Base-by-base conservation (phyloP, 352 stramenopile species). In the Pilasporangium apinafurcum region DNA sequence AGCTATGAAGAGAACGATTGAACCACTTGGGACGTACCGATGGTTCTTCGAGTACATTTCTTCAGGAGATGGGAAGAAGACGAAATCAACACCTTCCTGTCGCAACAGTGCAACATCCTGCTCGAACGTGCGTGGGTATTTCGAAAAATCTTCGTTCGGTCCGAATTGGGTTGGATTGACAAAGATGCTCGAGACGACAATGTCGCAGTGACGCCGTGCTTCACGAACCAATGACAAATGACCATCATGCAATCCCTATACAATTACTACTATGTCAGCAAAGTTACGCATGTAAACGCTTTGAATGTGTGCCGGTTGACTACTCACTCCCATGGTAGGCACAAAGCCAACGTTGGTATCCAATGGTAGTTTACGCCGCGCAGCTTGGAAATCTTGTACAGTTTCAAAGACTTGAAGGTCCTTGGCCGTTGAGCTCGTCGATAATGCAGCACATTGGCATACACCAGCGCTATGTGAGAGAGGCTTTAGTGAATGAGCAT, bases 161-260 rank as follows among this genome's bases (percentile, higher is more conserved):
- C 86, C 95, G 73, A 99, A 99, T 66, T 99, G 96, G 26, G 93
- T 95, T 29, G 96, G 96, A 65, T 99, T 99, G 12, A 99, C 97
- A 64, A 99, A 99, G 30, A 99, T 91, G 29, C 89, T 98, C 17
- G 81, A 86, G 8, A 98, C 77, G 2, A 98, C 86, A 17, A 98
- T 63, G 67, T 99, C 95, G 60, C 97, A 98, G 37, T 96, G 58
- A 21, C 57, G 46, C 35, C 81, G 77, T 26, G 96, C 95, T 51
- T 93, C 65, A 37, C 81, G 65, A 29, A 97, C 82, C 20, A 98
- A 69, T 36, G 79, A 86, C 53, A 97, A 48, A 60, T 98, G 90
- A n/a, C 94, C 97, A 38, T 92, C 89, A 65, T 99, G 97, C 7
- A 99, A 78, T 10, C 96, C 83, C 83, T 94, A 56, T 1, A 12